These are phyloP conservation scores for Malania oleifera DNA, from an alignment of 164 flowering plant genomes.

Conservation along the genomic window DNA sequence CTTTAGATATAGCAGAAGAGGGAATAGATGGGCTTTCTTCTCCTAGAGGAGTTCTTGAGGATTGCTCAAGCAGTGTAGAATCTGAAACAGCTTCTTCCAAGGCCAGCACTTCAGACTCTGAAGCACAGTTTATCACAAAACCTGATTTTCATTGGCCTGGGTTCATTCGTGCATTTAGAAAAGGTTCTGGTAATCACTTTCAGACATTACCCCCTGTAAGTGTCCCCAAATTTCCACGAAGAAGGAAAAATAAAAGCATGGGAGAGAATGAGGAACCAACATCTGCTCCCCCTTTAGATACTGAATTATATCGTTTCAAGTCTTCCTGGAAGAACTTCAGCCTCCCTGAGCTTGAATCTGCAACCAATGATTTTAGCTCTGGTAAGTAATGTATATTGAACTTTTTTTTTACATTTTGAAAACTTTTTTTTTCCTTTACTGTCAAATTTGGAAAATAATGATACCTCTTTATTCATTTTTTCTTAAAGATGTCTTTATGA, in stretches of 20 bases:
- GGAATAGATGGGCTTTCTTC: constrained; percentile 11
- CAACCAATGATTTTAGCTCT: constrained; percentile 46
- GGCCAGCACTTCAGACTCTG: constrained; percentile 49
- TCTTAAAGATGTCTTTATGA: too few relatives aligned
- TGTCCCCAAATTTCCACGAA: constrained; percentile 30
- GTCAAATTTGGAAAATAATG: too few relatives aligned
- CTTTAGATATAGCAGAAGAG: constrained; percentile 12
- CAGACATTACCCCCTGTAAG: constrained; percentile 27
- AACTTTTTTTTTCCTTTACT: too few relatives aligned
- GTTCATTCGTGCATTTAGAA: constrained; percentile 40
- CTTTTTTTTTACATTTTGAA: too few relatives aligned
- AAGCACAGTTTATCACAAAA: constrained; percentile 11
- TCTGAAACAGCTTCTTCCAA: constrained; percentile 32
- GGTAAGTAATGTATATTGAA: constrained; percentile 22
- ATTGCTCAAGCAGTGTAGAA: constrained; percentile 19
- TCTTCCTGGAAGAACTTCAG: constrained; percentile 52
- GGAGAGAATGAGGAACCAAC: constrained; percentile 16
- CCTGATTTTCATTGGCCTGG: constrained; percentile 43
- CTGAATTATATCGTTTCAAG: constrained; percentile 39
- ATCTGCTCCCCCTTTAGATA: constrained; percentile 23
- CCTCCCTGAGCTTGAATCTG: constrained; percentile 39
- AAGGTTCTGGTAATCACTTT: constrained; percentile 36
- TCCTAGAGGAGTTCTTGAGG: constrained; percentile 20
- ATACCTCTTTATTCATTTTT: too few relatives aligned
- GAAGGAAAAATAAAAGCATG: constrained; percentile 24